Evolutionary conservation across 352 stramenopile genomes (phyloP), one percentile per base, ranked within the genome.

Genomic region (Phytophthora agathidicida): DNA sequence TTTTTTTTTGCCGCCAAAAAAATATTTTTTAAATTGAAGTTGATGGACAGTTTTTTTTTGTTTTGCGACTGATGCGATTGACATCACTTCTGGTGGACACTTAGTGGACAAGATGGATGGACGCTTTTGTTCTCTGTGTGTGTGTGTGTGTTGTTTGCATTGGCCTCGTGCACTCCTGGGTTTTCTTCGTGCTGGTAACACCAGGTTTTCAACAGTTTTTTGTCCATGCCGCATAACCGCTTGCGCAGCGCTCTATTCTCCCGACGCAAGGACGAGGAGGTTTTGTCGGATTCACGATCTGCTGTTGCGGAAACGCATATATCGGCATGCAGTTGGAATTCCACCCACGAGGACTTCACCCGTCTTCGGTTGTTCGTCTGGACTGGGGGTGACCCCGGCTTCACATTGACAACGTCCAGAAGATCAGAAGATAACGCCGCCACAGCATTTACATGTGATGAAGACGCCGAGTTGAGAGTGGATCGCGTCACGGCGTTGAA

Each of bases 351-450:
- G 14, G 53, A 70, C 4, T 82, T 82, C 17, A 62, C 44, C 5
- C 26, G 58, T 4, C 62, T 88, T 37, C 83, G 83, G 32, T 86
- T 87, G 46, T 78, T 71, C 31, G 62, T 84, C 19, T 85, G 63
- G 48, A 69, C 50, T 16, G 68, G 68, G 20, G 71, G 66, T 17
- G 41, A 53, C 27, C 58, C 59, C 23, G 58, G 64, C 0, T 83
- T 75, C 22, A 68, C 57, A 1, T 42, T 80, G 35, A 77, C 67
- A 28, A 65, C 54, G 31, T 37, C 38, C 17, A 36, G 19, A 36
- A 26, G 19, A 8, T 36, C 54, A 1, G 27, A 57, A 27, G 56
- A 61, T 19, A 51, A 14, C 7, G 52, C 14, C 22, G 28, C 31
- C 9, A 48, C n/a, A n/a, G n/a, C 24, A 22, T 30, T 50, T 55